Evolutionary conservation across 805 yeast species (phyloP).

Genomic region (Grigorovia humatica): DNA sequence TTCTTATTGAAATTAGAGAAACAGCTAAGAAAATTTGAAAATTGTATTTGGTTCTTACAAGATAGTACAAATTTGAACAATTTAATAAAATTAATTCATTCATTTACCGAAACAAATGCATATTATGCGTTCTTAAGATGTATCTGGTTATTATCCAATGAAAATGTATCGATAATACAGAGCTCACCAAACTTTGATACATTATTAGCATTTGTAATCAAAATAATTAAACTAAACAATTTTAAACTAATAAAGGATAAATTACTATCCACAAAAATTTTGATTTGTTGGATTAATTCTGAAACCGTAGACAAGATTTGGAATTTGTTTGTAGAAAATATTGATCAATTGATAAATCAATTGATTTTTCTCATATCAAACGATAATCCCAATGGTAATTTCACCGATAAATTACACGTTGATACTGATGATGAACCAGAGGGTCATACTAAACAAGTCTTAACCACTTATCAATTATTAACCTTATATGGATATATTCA

Average conservation of each 20-base stretch:
- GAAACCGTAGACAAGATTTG: neutral
- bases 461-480: neutral
- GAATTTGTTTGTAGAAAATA: neutral
- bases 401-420: neutral
- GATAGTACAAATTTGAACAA: neutral
- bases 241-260: neutral
- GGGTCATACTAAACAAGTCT: conserved; percentile 1
- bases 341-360: neutral
- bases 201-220: neutral
- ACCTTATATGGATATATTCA: neutral
- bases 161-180: neutral
- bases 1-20: neutral
- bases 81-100: neutral
- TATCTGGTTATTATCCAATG: neutral
- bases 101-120: neutral
- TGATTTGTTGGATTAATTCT: neutral
- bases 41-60: neutral
- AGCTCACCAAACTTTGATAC: neutral
- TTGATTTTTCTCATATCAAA: neutral
- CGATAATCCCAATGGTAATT: neutral
- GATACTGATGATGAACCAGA: neutral
- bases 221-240: neutral
- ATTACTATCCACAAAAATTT: neutral
- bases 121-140: neutral
- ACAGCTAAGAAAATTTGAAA: neutral